phyloP scores from a whole-genome alignment of 2,329 filamentous ascomycete genomes.

The Xylaria multiplex region DNA sequence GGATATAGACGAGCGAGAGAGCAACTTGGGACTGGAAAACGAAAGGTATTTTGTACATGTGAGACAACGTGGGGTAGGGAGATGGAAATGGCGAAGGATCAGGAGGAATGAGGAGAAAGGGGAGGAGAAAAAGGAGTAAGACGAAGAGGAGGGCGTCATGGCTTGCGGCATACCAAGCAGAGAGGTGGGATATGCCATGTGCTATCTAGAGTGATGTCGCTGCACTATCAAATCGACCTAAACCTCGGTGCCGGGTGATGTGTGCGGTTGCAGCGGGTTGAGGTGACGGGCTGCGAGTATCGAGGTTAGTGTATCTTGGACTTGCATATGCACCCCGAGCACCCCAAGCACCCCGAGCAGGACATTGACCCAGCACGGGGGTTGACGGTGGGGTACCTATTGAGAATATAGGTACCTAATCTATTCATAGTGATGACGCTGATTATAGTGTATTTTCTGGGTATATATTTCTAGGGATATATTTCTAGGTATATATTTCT shows the following conservation, averaged over 20 bases:
- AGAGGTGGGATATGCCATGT: constrained; percentile 3
- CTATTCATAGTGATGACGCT: constrained; percentile 2
- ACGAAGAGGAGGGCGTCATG: constrained; percentile 24
- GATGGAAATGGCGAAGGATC: constrained; percentile 12
- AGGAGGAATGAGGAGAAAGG: constrained; percentile 19
- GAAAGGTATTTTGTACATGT: constrained; percentile 11
- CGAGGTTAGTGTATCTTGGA: not conserved
- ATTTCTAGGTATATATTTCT: not conserved
- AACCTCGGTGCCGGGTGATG: constrained; percentile 14
- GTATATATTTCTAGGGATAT: no score
- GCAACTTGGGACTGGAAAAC: not conserved
- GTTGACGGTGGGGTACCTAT: not conserved
- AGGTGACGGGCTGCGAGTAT: not conserved
- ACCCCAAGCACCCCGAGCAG: no score
- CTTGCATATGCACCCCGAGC: constrained; percentile 10
- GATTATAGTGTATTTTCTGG: constrained; percentile 3
- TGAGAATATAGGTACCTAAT: not conserved
- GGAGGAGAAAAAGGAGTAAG: constrained; percentile 18
- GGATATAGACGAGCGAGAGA: constrained; percentile 27
- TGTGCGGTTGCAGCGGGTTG: constrained; percentile 5
- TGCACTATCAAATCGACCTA: no score
- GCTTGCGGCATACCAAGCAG: constrained; percentile 18
- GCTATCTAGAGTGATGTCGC: no score
- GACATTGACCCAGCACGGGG: no score
- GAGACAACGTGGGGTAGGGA: constrained; percentile 18